Conservation (phyloP, 2,329 filamentous ascomycete genomes). For the Clonostachys byssicola region DNA sequence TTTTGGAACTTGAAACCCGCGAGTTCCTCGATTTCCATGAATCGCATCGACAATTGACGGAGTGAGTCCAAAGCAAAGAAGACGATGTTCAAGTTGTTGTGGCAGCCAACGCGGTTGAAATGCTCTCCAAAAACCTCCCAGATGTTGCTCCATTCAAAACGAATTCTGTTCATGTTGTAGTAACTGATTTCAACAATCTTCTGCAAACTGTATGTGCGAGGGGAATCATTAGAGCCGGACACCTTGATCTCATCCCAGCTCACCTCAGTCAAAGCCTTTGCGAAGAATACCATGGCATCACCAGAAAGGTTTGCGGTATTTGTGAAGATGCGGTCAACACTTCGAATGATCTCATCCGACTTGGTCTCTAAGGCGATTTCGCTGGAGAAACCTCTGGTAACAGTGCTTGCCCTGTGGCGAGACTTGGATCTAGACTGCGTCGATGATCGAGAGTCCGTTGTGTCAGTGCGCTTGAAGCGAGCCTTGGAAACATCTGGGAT, state of each 20-base stretch:
- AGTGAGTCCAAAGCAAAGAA: slow-evolving; percentile 97
- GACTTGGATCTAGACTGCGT: slow-evolving; percentile 49
- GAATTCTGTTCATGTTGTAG: slow-evolving; percentile 98
- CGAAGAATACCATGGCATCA: slow-evolving; percentile 94
- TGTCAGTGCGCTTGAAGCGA: slow-evolving; percentile 57
- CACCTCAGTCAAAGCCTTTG: slow-evolving; percentile 86
- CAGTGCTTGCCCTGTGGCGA: slow-evolving; percentile 49
- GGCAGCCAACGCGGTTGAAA: slow-evolving; percentile 96
- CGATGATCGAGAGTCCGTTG: slow-evolving; percentile 59
- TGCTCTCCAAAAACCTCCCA: slow-evolving; percentile 98
- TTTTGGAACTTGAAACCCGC: slow-evolving; percentile 99
- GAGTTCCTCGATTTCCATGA: slow-evolving; percentile 96
- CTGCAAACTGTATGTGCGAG: slow-evolving; percentile 93
- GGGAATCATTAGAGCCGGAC: slow-evolving; percentile 91
- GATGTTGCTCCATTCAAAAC: slow-evolving; percentile 97
- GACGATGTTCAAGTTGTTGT: slow-evolving; percentile 93
- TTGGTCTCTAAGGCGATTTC: slow-evolving; percentile 90
- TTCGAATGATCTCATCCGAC: slow-evolving; percentile 87
- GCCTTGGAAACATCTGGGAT: slow-evolving; percentile 90
- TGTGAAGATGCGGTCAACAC: slow-evolving; percentile 93
- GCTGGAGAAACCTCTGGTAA: slow-evolving; percentile 61
- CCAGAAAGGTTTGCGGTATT: slow-evolving; percentile 91
- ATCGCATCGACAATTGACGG: slow-evolving; percentile 94
- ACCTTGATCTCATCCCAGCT: slow-evolving; percentile 99
- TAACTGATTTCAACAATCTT: slow-evolving; percentile 99